These are phyloP conservation scores for Calonectria hawksworthii DNA, from an alignment of 2,329 filamentous ascomycete species.

Conservation along the genomic window DNA sequence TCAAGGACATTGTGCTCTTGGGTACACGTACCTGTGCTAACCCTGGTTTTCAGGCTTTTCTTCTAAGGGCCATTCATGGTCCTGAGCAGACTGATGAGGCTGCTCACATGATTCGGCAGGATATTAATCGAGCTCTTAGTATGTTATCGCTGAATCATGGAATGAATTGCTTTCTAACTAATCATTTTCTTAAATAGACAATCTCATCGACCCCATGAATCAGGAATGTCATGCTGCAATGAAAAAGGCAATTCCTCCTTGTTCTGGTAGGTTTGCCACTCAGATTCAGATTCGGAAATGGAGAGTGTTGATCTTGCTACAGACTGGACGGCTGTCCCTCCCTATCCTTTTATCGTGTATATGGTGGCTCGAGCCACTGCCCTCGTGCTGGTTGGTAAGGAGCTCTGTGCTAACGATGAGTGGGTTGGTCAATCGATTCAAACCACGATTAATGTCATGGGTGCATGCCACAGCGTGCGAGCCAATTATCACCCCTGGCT, in stretches of 20 bases:
- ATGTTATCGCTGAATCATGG: neutral
- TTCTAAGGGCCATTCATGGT: neutral
- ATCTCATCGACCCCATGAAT: neutral
- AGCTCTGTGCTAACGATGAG: neutral
- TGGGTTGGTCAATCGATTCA: neutral
- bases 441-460: neutral
- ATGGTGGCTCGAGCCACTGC: neutral
- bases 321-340: neutral
- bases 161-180: neutral
- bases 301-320: neutral
- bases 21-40: neutral
- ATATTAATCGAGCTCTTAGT: neutral
- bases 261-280: neutral
- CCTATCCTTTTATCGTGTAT: neutral
- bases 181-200: neutral
- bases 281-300: neutral
- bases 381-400: neutral
- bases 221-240: neutral
- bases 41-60: neutral
- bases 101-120: neutral
- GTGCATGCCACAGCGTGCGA: neutral
- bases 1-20: neutral
- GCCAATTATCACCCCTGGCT: neutral
- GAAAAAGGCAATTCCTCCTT: neutral
- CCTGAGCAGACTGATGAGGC: neutral